Percentiles rank a stretch among this genome's conserved stretches.
phyloP scores from a whole-genome alignment of 2,329 filamentous ascomycete species.

The Monosporascus sp. region DNA sequence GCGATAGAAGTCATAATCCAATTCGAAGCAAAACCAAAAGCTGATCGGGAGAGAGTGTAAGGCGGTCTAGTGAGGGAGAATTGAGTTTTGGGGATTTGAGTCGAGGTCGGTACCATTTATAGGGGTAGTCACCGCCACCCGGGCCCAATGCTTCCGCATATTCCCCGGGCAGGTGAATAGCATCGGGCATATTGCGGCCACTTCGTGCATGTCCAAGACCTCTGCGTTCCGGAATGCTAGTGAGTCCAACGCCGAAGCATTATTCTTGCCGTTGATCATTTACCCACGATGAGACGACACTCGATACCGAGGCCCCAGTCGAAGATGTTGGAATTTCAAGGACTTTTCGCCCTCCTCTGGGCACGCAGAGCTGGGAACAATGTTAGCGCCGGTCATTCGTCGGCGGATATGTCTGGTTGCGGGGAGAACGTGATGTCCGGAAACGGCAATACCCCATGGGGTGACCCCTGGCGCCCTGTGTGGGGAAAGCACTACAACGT shows the following conservation, averaged over 20 bases:
- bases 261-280: neutral
- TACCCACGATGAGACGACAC: neutral
- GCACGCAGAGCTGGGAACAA: neutral
- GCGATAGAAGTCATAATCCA: neutral
- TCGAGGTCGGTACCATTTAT: neutral
- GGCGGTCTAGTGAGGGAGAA: neutral
- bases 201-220: neutral
- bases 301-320: neutral
- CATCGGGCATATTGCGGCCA: neutral
- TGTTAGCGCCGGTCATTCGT: neutral
- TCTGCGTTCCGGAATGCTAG: neutral
- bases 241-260: neutral
- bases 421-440: neutral
- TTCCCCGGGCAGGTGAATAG: neutral
- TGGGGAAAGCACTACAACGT: neutral
- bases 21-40: neutral
- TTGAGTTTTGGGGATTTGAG: neutral
- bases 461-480: neutral
- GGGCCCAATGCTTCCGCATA: neutral
- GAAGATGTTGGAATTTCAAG: neutral
- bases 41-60: neutral
- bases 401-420: neutral
- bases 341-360: neutral
- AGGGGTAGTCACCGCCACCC: neutral
- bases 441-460: neutral